Conservation (phyloP, 257 asterid species). For the Solanum clarkiae region DNA sequence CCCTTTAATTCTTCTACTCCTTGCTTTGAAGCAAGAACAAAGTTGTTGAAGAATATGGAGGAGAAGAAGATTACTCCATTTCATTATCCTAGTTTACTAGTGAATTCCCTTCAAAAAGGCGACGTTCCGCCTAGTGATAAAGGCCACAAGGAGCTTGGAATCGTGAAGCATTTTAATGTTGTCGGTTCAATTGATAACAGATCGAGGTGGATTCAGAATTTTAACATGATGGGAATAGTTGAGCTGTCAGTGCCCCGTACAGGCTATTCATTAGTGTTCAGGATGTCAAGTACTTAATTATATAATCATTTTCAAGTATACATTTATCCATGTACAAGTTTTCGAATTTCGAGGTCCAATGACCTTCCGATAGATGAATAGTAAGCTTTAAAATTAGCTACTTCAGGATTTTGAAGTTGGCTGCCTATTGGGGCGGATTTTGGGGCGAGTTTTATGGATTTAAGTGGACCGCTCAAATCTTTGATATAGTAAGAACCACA, state of each 20-base stretch:
- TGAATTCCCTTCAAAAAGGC: conserved; percentile 10
- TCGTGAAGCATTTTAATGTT: background rate
- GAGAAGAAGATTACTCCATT: background rate
- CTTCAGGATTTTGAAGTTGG: background rate
- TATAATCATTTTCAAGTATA: background rate
- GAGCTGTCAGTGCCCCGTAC: background rate
- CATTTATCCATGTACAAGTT: background rate
- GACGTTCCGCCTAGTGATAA: background rate
- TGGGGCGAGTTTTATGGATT: background rate
- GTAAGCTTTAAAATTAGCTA: background rate
- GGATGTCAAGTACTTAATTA: background rate
- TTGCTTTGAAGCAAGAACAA: conserved; percentile 15
- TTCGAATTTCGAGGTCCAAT: background rate
- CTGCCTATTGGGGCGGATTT: background rate
- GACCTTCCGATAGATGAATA: background rate
- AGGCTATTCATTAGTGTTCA: background rate
- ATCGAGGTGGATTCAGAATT: background rate
- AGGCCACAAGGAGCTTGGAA: background rate
- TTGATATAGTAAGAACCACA: background rate
- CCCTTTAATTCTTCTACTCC: conserved; percentile 7
- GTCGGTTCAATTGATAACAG: conserved; percentile 2
- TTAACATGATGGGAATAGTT: background rate
- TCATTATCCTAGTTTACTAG: background rate
- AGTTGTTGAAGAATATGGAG: background rate
- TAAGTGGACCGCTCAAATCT: background rate